Evolutionary conservation across 352 stramenopile species (phyloP), one percentile per base, ranked within the genome.

Genomic region (Phytophthora foliorum): DNA sequence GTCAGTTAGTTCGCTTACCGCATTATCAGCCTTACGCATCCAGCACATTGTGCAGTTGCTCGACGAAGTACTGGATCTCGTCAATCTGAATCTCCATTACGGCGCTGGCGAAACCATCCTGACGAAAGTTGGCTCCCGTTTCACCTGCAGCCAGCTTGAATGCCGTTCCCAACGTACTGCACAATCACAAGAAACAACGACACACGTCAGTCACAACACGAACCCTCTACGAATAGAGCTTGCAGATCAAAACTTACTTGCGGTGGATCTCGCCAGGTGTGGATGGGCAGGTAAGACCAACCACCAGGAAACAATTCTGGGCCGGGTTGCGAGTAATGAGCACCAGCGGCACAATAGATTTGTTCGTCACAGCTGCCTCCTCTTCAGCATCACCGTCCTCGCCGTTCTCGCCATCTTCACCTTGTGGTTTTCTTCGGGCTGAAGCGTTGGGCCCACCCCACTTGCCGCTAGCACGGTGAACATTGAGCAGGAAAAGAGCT

Each of bases 71-170:
- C 68, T 98, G 92, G 56, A 98, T 97, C 77, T 98, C 90, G 49
- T 96, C 87, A 51, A 89, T 96, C 58, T 93, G 85, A 49, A 99
- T 97, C 82, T 99, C 95, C 61, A 99, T 97, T 4, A 99, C 95
- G 38, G 97, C 95, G 53, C 89, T 98, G 59, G 98, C 95, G 73
- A 99, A 99, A 57, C 95, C 95, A 71, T 99, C 95, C 72, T 99
- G 97, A 45, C 84, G 78, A 75, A 98, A 98, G 52, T 91, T 93
- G 16, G 91, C 93, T 42, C 94, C 91, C 36, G 98, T 98, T 46
- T 98, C 93, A 10, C 93, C 90, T 19, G 96, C 96, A 11, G 95
- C 94, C 32, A 98, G 70, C 62, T 96, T 90, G 81, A 99, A 99
- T 36, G 95, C 89, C 34, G 96, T 96, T 25, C 95, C 96, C 51